Evolutionary conservation across 148 eudicot species (phyloP).

Genomic region (Cornus controversa): DNA sequence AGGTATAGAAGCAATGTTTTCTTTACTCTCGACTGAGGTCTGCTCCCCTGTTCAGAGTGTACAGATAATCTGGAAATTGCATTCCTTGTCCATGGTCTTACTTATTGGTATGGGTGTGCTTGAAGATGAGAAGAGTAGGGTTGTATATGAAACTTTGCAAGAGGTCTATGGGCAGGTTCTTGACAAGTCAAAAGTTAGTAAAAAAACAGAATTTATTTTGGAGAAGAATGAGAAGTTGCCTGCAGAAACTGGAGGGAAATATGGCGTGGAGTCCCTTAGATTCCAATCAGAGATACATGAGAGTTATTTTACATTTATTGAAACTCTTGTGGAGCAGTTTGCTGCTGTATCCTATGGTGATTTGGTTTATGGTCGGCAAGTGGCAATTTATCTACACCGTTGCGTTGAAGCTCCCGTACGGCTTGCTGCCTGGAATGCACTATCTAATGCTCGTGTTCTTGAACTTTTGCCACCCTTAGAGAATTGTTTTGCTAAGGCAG

Average conservation of each 20-base stretch:
- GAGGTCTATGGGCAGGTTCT: conserved; percentile 61
- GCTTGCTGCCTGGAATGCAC: conserved; percentile 73
- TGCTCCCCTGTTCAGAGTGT: conserved; percentile 40
- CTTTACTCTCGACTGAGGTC: conserved; percentile 35
- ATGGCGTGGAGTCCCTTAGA: conserved; percentile 33
- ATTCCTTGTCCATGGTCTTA: conserved; percentile 69
- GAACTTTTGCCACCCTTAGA: conserved; percentile 81
- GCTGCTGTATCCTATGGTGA: conserved; percentile 90
- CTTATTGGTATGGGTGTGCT: conserved; percentile 70
- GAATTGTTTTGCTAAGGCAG: conserved; percentile 49
- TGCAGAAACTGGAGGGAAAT: conserved; percentile 16
- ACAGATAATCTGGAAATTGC: conserved; percentile 83
- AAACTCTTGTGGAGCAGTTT: conserved; percentile 81
- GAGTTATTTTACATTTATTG: conserved; percentile 72
- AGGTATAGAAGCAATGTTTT: conserved; percentile 75
- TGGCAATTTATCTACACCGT: conserved; percentile 71
- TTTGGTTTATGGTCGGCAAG: conserved; percentile 67
- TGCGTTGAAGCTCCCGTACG: conserved; percentile 62
- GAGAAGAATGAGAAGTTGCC: not conserved
- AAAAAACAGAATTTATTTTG: conserved; percentile 14
- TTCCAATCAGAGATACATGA: conserved; percentile 79
- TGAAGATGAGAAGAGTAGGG: conserved; percentile 76
- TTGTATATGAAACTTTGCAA: conserved; percentile 63
- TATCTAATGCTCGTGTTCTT: conserved; percentile 74
- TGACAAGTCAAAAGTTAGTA: conserved; percentile 37